Conservation (phyloP, 1,284 basidiomycete genomes). For the Malassezia restricta region DNA sequence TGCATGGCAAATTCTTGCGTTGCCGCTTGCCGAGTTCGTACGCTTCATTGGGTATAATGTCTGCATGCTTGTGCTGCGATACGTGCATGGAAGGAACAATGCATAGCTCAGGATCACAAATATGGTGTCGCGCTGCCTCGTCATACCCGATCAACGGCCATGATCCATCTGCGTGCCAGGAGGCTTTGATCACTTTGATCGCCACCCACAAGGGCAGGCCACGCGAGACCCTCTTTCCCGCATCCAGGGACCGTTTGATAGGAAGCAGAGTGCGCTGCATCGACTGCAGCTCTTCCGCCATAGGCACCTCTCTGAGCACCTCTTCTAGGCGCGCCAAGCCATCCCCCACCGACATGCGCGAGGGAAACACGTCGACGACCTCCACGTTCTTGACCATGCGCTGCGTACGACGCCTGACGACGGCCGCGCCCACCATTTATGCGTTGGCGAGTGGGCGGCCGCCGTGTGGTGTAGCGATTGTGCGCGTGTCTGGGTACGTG, state of each 20-base stretch:
- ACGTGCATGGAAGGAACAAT: slow-evolving; percentile 4
- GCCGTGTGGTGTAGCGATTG: slow-evolving; percentile 65
- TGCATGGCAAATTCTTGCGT: slow-evolving; percentile 5
- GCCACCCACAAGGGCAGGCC: slow-evolving; percentile 14
- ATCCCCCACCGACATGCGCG: background rate
- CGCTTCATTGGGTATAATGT: slow-evolving; percentile 2
- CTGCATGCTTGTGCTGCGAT: slow-evolving; percentile 8
- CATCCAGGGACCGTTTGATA: slow-evolving; percentile 5
- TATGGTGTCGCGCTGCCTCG: slow-evolving; percentile 7
- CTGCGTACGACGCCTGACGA: background rate
- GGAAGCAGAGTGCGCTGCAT: background rate
- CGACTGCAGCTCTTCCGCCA: slow-evolving; percentile 9
- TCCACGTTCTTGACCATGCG: background rate
- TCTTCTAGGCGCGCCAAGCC: background rate
- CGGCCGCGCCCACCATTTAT: slow-evolving; percentile 56
- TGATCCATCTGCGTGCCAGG: slow-evolving; percentile 14
- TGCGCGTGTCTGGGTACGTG: slow-evolving; percentile 62
- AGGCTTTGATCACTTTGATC: slow-evolving; percentile 9
- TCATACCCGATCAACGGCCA: slow-evolving; percentile 16
- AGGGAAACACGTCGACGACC: background rate
- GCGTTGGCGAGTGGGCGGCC: slow-evolving; percentile 72
- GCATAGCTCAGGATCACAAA: slow-evolving; percentile 3
- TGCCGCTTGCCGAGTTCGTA: slow-evolving; percentile 3
- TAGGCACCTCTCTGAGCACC: background rate
- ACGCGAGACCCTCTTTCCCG: background rate